Base-by-base conservation (phyloP, 768 basidiomycete genomes). In the Gymnopilus junonius region DNA sequence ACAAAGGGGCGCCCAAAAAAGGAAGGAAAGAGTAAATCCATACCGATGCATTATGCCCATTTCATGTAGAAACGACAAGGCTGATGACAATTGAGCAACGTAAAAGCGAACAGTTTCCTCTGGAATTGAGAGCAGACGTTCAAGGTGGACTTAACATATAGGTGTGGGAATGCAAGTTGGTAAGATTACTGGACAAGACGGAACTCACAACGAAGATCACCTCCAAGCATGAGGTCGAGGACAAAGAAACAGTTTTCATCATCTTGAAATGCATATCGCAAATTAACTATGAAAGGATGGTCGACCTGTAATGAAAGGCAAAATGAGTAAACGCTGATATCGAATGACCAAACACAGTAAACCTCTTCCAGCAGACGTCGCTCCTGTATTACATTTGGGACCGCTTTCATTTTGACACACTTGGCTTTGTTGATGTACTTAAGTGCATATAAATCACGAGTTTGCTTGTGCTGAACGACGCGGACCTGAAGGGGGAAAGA, bases 401-500 rank as follows among this genome's bases (percentile, higher is more conserved):
- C 95, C 1, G 96, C 96, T 72, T 95, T 96, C 95, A 97, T 97
- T 83, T 96, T 96, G 65, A 97, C 95, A 69, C 92, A 97, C 82
- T 97, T 96, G 42, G 92, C 75, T 77, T 99, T 99, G 83, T 99
- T 99, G 79, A 99, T 99, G 80, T 99, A 99, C 77, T 99, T 99
- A 76, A 99, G 88, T 5, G 97, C 97, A 71, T 95, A 98, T 46
- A 99, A 84, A 17, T 95, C 92, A 65, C 94, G 91, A n/a, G 95
- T 93, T 76, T 98, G 94, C 74, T 98, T 99, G 81, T 99, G 97
- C 77, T 99, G 97, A 7, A 99, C 97, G 63, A 99, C 97, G 45
- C 97, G 92, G 79, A 99, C 97, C 97, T 99, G 67, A 42, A 55
- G 21, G 53, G 59, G 61, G 70, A 43, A 54, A 46, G 27, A 45